Evolutionary conservation across 768 basidiomycete genomes (phyloP).

Genomic region (Mycena filopes): DNA sequence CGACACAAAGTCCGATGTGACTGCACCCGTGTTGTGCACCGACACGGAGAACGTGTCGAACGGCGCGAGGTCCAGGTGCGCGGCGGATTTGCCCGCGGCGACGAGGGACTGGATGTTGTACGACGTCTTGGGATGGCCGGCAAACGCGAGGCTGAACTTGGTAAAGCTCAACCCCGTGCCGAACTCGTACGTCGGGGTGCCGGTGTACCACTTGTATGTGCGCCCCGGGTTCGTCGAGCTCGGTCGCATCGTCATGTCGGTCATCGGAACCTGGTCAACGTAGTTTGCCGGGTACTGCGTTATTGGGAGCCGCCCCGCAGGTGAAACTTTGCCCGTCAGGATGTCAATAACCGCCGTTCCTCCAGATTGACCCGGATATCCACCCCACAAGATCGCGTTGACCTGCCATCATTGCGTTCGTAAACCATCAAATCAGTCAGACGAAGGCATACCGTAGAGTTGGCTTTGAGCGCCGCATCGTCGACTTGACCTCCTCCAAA

Average conservation of each 20-base stretch:
- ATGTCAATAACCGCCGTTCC: conserved; percentile 65
- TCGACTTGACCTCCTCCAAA: conserved; percentile 70
- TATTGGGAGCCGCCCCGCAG: conserved; percentile 63
- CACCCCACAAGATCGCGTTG: conserved; percentile 65
- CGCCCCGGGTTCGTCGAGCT: conserved; percentile 60
- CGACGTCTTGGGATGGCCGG: conserved; percentile 41
- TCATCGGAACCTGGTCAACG: conserved; percentile 61
- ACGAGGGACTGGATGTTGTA: conserved; percentile 57
- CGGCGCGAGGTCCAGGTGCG: conserved; percentile 51
- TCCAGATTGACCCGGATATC: conserved; percentile 55
- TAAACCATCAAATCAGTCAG: neutral
- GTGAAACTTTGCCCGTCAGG: conserved; percentile 60
- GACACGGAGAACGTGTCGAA: conserved; percentile 62
- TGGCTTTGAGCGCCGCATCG: conserved; percentile 55
- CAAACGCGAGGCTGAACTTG: conserved; percentile 56
- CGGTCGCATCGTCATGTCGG: conserved; percentile 66
- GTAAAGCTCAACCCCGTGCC: conserved; percentile 68
- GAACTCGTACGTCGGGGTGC: conserved; percentile 61
- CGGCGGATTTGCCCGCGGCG: conserved; percentile 30
- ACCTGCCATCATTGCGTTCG: conserved; percentile 35
- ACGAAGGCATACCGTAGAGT: conserved; percentile 45
- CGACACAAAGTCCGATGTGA: conserved; percentile 65
- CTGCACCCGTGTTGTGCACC: conserved; percentile 60
- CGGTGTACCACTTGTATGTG: conserved; percentile 69
- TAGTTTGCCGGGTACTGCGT: conserved; percentile 66